These are phyloP conservation scores for Neonectria hederae DNA, from an alignment of 2,329 filamentous ascomycete species.

Conservation along the genomic window DNA sequence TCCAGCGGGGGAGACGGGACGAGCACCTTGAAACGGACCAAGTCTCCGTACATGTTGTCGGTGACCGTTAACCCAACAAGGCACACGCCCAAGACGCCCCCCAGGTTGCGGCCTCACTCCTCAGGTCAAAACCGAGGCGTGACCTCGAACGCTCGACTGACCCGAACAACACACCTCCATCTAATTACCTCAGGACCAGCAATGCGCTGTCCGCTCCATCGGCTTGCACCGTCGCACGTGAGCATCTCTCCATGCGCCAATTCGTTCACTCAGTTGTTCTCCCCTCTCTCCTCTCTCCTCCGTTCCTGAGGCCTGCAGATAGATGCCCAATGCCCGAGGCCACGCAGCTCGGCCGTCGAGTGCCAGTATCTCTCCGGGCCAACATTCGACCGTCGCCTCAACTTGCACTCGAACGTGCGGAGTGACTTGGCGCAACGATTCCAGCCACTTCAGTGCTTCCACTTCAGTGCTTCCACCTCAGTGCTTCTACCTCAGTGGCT, in stretches of 20 bases:
- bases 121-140: neutral
- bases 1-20: neutral
- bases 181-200: neutral
- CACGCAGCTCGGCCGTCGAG: too few relatives aligned
- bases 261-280: conserved; percentile 12
- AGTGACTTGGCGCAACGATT: conserved; percentile 9
- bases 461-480: neutral
- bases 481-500: neutral
- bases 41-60: neutral
- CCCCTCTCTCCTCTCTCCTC: neutral
- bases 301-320: conserved; percentile 3
- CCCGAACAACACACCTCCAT: neutral
- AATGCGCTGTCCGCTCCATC: conserved; percentile 16
- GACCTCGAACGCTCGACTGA: neutral
- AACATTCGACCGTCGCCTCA: neutral
- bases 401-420: neutral
- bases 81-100: neutral
- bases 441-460: neutral
- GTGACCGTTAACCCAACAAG: neutral
- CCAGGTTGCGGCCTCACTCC: neutral
- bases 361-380: too few relatives aligned
- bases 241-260: conserved; percentile 18
- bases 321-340: conserved; percentile 11
- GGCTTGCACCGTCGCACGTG: conserved; percentile 23
- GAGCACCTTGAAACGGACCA: neutral